These are phyloP conservation scores for Penicillium griseofulvum DNA, from an alignment of 2,329 filamentous ascomycete species.

Conservation along the genomic window DNA sequence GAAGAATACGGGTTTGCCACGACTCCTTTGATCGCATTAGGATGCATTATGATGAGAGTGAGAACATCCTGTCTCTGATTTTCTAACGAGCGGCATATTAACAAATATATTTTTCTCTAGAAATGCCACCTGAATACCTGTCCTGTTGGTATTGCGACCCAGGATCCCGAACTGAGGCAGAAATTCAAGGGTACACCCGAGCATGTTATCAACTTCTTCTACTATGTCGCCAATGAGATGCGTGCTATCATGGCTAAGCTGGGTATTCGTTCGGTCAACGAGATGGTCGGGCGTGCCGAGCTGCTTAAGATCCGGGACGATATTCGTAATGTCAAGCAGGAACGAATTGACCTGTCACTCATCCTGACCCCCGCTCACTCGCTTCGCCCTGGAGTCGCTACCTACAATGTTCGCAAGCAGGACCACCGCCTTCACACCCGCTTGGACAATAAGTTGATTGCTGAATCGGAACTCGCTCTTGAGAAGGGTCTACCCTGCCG, in stretches of 20 bases:
- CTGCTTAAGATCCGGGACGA: constrained; percentile 83
- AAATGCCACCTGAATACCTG: constrained; percentile 64
- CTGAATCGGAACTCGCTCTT: constrained; percentile 88
- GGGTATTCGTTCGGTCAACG: constrained; percentile 91
- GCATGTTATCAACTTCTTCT: constrained; percentile 98
- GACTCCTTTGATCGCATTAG: constrained; percentile 91
- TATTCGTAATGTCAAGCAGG: constrained; percentile 80
- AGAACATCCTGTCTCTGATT: background rate
- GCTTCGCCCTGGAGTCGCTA: constrained; percentile 87
- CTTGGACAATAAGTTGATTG: constrained; percentile 95
- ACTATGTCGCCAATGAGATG: constrained; percentile 94
- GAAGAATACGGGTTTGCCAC: constrained; percentile 98
- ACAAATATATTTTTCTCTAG: constrained; percentile 1
- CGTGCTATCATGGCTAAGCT: constrained; percentile 95
- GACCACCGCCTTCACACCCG: constrained; percentile 91
- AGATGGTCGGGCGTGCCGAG: constrained; percentile 95
- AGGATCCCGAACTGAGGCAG: constrained; percentile 88
- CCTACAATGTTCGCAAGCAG: constrained; percentile 97
- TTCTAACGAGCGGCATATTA: background rate
- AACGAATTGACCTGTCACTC: constrained; percentile 88
- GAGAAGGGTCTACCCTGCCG: constrained; percentile 91
- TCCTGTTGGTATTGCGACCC: constrained; percentile 91
- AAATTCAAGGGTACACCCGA: constrained; percentile 93
- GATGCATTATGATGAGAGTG: constrained; percentile 84
- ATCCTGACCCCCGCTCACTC: constrained; percentile 96